phyloP scores from a whole-genome alignment of 1,284 basidiomycete genomes.

The Hypsizygus ulmarius region DNA sequence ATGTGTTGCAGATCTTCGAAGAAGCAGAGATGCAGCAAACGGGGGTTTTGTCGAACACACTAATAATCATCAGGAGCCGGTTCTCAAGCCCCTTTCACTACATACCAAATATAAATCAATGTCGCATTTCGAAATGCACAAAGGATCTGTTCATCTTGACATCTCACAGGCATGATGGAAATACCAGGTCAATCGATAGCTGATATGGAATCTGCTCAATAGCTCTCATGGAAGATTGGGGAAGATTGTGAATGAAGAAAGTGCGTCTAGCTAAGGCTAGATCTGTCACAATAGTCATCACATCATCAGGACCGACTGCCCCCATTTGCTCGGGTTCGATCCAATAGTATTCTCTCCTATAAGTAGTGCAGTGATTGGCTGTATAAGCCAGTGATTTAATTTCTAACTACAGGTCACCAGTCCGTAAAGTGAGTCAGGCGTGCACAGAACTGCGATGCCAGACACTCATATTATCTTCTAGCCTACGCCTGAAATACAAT shows the following conservation, averaged over 20 bases:
- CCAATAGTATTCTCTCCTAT: background rate
- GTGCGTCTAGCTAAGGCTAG: background rate
- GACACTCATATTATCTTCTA: constrained; percentile 1
- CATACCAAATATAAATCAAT: background rate
- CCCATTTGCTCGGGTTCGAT: background rate
- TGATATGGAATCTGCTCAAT: constrained; percentile 5
- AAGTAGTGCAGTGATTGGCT: background rate
- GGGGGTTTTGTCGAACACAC: background rate
- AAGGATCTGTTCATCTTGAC: background rate
- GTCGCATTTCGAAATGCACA: background rate
- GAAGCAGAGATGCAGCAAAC: no score
- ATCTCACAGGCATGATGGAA: background rate
- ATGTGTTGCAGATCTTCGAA: no score
- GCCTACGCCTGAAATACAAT: constrained; percentile 2
- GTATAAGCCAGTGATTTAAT: background rate
- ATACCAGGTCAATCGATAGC: constrained; percentile 1
- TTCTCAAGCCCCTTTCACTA: background rate
- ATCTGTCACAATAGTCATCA: constrained; percentile 10
- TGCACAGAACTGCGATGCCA: background rate
- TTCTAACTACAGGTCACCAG: background rate
- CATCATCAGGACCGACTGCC: background rate
- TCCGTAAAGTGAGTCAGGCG: no score
- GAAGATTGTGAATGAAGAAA: constrained; percentile 1
- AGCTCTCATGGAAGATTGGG: background rate
- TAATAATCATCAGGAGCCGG: background rate